Evolutionary conservation across 2,329 filamentous ascomycete species (phyloP), one percentile per base, ranked within the genome.

Genomic region (Shiraia bambusicola): DNA sequence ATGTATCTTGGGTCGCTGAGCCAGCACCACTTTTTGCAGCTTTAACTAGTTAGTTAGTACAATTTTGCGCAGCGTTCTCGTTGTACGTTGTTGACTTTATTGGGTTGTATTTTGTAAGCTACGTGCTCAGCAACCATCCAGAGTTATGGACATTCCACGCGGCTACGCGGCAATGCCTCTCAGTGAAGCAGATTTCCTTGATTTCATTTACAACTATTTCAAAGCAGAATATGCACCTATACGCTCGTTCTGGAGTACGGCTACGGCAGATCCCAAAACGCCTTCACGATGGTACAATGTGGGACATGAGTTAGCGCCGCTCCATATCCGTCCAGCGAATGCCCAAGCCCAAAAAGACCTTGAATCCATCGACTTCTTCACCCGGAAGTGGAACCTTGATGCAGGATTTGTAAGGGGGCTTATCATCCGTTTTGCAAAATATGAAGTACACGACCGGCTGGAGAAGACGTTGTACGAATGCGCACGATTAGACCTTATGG

Each of bases 181-280:
- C 11, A 63, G 49, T 16, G 63, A 66, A 34, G 35, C 42, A 6
- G 65, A 69, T 33, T 61, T 69, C 22, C 42, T 65, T 5, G 63
- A 67, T 32, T 69, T 69, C 35, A 43, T 67, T 6, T 64, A 49
- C 48, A 67, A 67, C 34, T 69, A 69, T 38, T 67, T 59, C 56
- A 69, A 66, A 45, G 64, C 64, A 12, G 65, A 69, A 54, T 69
- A 69, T 33, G 54, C 59, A 2, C 65, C 65, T 3, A 67, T 69
- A 9, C 57, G 64, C 15, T 67, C 62, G 6, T 56, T 69, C 33
- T 69, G 61, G 58, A 56, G 53, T 0, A 69, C 65, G 14, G 64
- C 65, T 25, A 60, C 63, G 4, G 65, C 65, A 2, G 53, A 61
- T 1, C 65, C 65, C 4, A 48, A 49, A 14, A 58, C 63, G 30